Evolutionary conservation across 768 basidiomycete genomes (phyloP).

Genomic region (Guyanaporus albipodus): DNA sequence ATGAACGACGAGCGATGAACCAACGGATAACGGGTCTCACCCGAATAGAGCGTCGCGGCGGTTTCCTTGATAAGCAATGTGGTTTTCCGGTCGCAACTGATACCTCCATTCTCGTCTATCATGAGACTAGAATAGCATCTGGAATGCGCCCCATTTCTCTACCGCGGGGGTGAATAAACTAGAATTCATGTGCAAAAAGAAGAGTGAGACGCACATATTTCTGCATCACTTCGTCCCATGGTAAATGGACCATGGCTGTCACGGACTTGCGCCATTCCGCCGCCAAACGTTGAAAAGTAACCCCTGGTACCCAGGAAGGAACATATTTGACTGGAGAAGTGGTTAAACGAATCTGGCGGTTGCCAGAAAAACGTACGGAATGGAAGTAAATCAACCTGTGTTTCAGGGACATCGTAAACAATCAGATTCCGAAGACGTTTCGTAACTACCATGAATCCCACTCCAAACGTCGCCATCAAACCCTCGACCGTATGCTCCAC

Average conservation of each 20-base stretch:
- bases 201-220: neutral
- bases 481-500: constrained; percentile 5
- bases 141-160: neutral
- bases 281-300: constrained; percentile 2
- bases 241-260: constrained; percentile 1
- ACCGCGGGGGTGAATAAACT: neutral
- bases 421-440: neutral
- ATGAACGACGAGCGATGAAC: neutral
- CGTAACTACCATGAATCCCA: constrained; percentile 1
- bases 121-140: constrained; percentile 3
- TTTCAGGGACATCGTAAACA: too few relatives aligned
- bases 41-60: constrained; percentile 1
- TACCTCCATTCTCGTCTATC: constrained; percentile 4
- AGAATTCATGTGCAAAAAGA: neutral
- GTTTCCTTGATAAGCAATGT: constrained; percentile 3
- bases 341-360: too few relatives aligned
- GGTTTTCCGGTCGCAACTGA: neutral
- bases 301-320: constrained; percentile 3
- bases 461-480: constrained; percentile 3
- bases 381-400: constrained; percentile 1
- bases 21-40: neutral
- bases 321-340: constrained; percentile 2
- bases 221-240: constrained; percentile 2
- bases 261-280: constrained; percentile 2
- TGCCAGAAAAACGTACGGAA: neutral